Conservation (phyloP, 106 monocot genomes). For the Dioscorea dumetorum region DNA sequence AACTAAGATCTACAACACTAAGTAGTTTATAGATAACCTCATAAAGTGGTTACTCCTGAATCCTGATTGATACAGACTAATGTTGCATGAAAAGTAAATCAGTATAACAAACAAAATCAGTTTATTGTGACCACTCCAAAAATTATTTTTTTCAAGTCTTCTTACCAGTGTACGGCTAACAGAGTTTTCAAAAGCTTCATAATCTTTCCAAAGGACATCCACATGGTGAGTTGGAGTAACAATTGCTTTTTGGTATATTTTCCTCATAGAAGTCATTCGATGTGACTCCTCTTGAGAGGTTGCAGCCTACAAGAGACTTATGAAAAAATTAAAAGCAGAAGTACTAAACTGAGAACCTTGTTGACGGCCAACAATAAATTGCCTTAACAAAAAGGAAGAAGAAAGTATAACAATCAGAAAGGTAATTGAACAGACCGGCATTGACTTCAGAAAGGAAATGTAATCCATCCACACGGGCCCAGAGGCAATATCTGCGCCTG, state of each 20-base stretch:
- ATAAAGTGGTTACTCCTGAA: no score
- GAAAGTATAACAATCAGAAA: slow-evolving; percentile 3
- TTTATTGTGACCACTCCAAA: background rate
- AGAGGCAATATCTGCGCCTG: slow-evolving; percentile 85
- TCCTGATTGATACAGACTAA: no score
- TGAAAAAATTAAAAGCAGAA: background rate
- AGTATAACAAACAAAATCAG: no score
- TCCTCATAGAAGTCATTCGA: slow-evolving; percentile 82
- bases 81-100: no score
- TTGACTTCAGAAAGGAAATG: slow-evolving; percentile 83
- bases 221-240: slow-evolving; percentile 89
- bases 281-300: slow-evolving; percentile 91
- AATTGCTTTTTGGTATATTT: slow-evolving; percentile 86
- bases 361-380: no score
- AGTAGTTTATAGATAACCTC: no score
- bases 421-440: slow-evolving; percentile 46
- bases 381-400: background rate
- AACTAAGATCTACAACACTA: no score
- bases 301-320: slow-evolving; percentile 30
- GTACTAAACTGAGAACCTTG: background rate
- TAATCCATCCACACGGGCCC: slow-evolving; percentile 98
- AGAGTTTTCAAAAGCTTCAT: slow-evolving; percentile 97
- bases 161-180: slow-evolving; percentile 89
- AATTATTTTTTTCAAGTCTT: background rate
- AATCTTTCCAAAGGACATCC: slow-evolving; percentile 97